Base-by-base conservation (phyloP, 139 green algal species). In the Tetradesmus obliquus region DNA sequence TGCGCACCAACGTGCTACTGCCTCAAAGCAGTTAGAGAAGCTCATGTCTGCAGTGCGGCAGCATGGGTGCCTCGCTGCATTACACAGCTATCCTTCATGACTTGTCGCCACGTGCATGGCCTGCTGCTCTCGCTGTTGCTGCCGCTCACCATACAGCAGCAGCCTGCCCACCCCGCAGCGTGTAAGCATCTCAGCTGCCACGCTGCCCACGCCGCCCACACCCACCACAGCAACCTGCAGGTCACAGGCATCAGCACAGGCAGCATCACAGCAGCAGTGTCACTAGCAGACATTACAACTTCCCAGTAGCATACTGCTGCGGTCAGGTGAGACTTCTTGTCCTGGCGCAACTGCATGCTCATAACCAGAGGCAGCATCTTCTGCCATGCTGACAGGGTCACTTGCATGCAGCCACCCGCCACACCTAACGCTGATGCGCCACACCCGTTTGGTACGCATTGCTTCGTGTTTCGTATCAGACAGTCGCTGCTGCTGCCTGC, bases 141-240 rank as follows among this genome's bases (percentile, higher is more conserved):
- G 17, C 66, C 5, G 66, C 84, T 69, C 82, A 93, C 89, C 96
- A 88, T 98, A 99, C 90, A 99, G 96, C 54, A 99, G 95, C 90
- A 99, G 96, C 7, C 97, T 92, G 5, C 98, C 98, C 8, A 99
- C 91, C 8, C 98, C 98, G 91, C 98, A 99, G 54, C 98, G 96
- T 3, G 98, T 99, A 45, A 99, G 94, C 98, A 99, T 99, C 94
- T 99, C 98, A 2, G 97, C 96, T 2, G 98, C 98, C 55, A 99
- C 98, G 74, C 95, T 98, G 89, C 98, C 98, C 82, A 99, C 98
- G 69, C 98, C 98, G 32, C 98, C 98, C 76, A 99, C 97, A 80
- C 97, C 97, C 60, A 99, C 97, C 8, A 99, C 91, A 3, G 97
- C 97, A 55, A 98, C 93, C 94, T 96, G 94, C 57, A 88, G 60